These are phyloP conservation scores for Fusarium equiseti DNA, from an alignment of 2,329 filamentous ascomycete species.

Conservation along the genomic window DNA sequence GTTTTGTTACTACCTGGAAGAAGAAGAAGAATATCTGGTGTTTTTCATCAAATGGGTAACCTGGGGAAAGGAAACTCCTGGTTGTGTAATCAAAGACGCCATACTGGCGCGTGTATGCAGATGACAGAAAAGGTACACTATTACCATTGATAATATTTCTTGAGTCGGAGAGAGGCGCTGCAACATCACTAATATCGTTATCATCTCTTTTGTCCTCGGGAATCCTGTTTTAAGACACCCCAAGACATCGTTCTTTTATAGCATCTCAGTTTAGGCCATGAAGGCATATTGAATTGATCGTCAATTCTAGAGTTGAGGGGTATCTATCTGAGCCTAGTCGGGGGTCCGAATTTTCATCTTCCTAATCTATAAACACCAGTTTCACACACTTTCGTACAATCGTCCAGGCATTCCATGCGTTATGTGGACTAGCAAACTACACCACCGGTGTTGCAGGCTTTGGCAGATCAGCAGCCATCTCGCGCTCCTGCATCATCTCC, in stretches of 20 bases:
- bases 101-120: conserved; percentile 38
- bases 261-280: not conserved
- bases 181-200: not conserved
- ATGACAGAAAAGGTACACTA: conserved; percentile 29
- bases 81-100: conserved; percentile 40
- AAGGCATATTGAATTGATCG: conserved; percentile 14
- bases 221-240: not conserved
- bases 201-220: not conserved
- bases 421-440: not conserved
- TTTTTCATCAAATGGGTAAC: conserved; percentile 18
- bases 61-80: conserved; percentile 26
- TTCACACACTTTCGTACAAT: conserved; percentile 17
- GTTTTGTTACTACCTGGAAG: conserved; percentile 26
- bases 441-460: conserved; percentile 6
- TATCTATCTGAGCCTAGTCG: conserved; percentile 39
- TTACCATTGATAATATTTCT: conserved; percentile 20
- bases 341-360: not conserved
- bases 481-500: conserved; percentile 63
- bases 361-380: conserved; percentile 16
- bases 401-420: not conserved
- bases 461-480: conserved; percentile 37
- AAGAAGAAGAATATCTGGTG: conserved; percentile 13
- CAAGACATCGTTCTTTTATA: not conserved
- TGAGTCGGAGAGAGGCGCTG: not conserved
- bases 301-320: conserved; percentile 44